Conservation (phyloP, 257 asterid species). For the Forsythia suspensa region DNA sequence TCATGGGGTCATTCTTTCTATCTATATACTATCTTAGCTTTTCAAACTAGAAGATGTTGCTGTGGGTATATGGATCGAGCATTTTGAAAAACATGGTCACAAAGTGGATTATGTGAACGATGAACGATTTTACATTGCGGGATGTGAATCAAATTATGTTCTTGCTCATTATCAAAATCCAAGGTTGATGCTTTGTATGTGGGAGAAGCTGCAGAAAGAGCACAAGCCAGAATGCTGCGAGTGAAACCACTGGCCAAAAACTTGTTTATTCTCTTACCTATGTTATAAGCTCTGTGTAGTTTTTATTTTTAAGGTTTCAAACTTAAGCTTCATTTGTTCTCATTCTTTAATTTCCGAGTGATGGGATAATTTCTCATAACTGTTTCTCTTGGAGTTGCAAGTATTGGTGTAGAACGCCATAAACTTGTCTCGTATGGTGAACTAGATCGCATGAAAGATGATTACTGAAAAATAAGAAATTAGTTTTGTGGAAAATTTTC, state of each 20-base stretch:
- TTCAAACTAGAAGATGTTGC: conserved; percentile 95
- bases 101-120: conserved; percentile 54
- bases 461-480: too few species aligned
- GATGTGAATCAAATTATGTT: conserved; percentile 73
- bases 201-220: conserved; percentile 83
- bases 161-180: conserved; percentile 95
- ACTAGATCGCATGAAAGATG: neutral
- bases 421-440: neutral
- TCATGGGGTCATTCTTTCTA: neutral
- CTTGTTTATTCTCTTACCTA: neutral
- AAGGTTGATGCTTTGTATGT: conserved; percentile 70
- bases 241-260: conserved; percentile 20
- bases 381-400: neutral
- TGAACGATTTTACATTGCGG: conserved; percentile 66
- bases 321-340: neutral
- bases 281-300: neutral
- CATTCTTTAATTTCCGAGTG: neutral
- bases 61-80: conserved; percentile 89
- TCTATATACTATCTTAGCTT: conserved; percentile 41
- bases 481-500: too few species aligned
- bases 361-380: neutral
- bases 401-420: neutral
- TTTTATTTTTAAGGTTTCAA: neutral
- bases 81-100: conserved; percentile 46
- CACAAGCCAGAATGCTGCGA: conserved; percentile 79